Percentiles rank a stretch among this genome's conserved stretches.
Evolutionary conservation across 2,329 filamentous ascomycete genomes (phyloP).

Genomic region (Penicillium frequentans): DNA sequence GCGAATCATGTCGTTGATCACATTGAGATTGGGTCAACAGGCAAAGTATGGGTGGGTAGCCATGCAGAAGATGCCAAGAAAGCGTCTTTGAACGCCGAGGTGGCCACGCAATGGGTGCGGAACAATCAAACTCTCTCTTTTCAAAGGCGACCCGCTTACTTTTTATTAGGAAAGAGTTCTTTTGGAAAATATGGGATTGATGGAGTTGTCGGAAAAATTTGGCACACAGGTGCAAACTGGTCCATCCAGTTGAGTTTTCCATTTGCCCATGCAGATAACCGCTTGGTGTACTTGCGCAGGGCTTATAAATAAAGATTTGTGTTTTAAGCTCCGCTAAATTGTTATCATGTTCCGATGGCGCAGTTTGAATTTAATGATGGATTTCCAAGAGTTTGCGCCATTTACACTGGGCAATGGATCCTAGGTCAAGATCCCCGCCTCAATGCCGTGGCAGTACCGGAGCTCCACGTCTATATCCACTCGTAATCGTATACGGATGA

Average conservation of each 20-base stretch:
- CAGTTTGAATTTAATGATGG: neutral
- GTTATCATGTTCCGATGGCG: neutral
- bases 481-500: neutral
- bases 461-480: neutral
- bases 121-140: neutral
- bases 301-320: too few relatives aligned
- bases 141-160: neutral
- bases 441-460: neutral
- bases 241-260: neutral
- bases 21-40: constrained; percentile 1
- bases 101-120: neutral
- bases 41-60: neutral
- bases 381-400: neutral
- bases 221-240: neutral
- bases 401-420: neutral
- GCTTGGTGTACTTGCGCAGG: too few relatives aligned
- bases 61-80: neutral
- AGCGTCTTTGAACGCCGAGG: neutral
- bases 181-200: neutral
- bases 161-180: neutral
- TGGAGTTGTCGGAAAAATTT: neutral
- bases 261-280: neutral
- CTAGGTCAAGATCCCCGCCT: too few relatives aligned
- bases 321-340: neutral
- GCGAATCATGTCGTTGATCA: constrained; percentile 7